Conservation (phyloP, 2,329 filamentous ascomycete genomes). For the Teratosphaeria epicoccoides region DNA sequence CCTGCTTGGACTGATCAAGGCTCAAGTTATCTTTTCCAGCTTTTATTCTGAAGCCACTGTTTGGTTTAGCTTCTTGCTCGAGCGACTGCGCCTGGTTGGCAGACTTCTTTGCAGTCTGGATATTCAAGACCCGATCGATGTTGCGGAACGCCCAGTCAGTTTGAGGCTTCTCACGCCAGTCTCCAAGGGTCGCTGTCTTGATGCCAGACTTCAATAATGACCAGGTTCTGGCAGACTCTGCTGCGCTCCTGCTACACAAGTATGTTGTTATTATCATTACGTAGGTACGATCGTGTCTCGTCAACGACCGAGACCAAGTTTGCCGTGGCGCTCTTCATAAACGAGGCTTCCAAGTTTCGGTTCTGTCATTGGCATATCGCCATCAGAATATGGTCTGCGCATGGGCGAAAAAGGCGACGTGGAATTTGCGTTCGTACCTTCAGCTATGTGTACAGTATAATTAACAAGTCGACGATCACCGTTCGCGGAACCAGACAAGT, state of each 20-base stretch:
- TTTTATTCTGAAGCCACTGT: conserved; percentile 10
- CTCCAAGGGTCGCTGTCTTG: conserved; percentile 8
- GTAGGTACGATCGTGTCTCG: too few species aligned
- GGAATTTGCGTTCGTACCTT: too few species aligned
- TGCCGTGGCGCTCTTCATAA: not conserved
- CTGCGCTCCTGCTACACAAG: too few species aligned
- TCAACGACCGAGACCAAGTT: too few species aligned
- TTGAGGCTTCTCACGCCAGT: conserved; percentile 14
- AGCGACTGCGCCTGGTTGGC: not conserved
- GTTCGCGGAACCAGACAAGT: too few species aligned
- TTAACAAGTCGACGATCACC: too few species aligned
- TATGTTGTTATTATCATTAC: too few species aligned
- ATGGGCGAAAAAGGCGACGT: not conserved
- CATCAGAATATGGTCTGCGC: too few species aligned
- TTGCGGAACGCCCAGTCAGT: conserved; percentile 15
- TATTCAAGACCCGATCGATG: conserved; percentile 13
- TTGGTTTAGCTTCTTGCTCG: not conserved
- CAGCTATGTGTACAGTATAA: too few species aligned
- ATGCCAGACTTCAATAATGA: not conserved
- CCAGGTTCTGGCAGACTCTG: not conserved
- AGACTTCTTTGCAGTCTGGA: conserved; percentile 7
- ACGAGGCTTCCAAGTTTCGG: not conserved
- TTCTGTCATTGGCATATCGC: not conserved
- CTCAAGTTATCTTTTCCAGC: conserved; percentile 6
- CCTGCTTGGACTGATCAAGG: conserved; percentile 6